Base-by-base conservation (phyloP, 768 basidiomycete genomes). In the Hygrocybe punicea region DNA sequence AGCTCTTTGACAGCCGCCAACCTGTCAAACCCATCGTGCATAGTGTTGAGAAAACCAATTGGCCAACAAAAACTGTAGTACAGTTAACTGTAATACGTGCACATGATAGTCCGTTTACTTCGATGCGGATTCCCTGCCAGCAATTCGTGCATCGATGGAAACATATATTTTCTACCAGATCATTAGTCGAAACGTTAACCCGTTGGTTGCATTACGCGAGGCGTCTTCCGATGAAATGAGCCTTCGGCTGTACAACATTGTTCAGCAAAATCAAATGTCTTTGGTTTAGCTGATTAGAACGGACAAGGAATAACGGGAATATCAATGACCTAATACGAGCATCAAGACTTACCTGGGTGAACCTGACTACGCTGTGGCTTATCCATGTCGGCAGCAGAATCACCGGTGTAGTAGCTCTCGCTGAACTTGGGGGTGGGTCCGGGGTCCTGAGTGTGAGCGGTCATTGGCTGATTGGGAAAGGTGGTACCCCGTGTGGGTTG, bases 311-410 rank as follows among this genome's bases (percentile, higher is more conserved):
- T n/a, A n/a, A n/a, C n/a, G n/a, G n/a, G n/a, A n/a, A n/a, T n/a
- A n/a, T n/a, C 4, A 24, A 25, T n/a, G n/a, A 21, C 24, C 17
- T 11, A 50, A 14, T 21, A 58, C 44, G 33, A 34, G 57, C 33
- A 33, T 65, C 58, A 67, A 53, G 60, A 80, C 75, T 74, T 70
- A 81, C 78, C 80, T 61, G 79, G 76, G 69, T 80, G 81, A 58
- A 73, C 61, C 63, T 80, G 78, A 23, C 62, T 71, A 37, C 63
- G 70, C 42, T 69, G 62, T 3, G 80, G 79, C 48, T 69, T 68
- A 48, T 74, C 70, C 42, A 77, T 52, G 35, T 67, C 67, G 29
- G 56, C 60, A 59, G 67, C 61, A 40, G 19, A 25, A 37, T 49
- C 63, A 9, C 37, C 53, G 29, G 25, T 48, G 57, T 64, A 58